Evolutionary conservation across 2,329 filamentous ascomycete genomes (phyloP).

Genomic region (Rhynchosporium graminicola): DNA sequence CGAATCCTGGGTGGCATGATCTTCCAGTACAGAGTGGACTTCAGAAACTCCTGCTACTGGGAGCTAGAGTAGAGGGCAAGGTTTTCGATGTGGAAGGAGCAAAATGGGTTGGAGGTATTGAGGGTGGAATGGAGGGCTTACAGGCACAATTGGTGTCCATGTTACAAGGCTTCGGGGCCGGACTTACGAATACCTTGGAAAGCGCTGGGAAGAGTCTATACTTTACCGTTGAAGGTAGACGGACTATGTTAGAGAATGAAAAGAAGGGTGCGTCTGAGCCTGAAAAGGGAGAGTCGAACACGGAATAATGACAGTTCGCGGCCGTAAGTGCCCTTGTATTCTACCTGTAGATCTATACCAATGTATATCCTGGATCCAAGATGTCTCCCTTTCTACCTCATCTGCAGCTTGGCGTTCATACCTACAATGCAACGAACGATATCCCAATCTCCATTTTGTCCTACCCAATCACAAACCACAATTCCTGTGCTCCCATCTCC

Average conservation of each 20-base stretch:
- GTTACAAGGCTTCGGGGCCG: slow-evolving; percentile 77
- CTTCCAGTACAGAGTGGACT: slow-evolving; percentile 75
- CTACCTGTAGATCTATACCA: slow-evolving; percentile 31
- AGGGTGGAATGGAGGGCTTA: slow-evolving; percentile 78
- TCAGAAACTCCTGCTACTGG: slow-evolving; percentile 83
- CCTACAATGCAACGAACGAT: slow-evolving; percentile 82
- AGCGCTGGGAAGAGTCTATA: slow-evolving; percentile 80
- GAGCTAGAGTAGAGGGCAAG: slow-evolving; percentile 80
- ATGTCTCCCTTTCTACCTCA: slow-evolving; percentile 37
- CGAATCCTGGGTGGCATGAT: slow-evolving; percentile 81
- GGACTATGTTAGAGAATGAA: slow-evolving; percentile 78
- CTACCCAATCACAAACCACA: slow-evolving; percentile 93
- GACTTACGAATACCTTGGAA: slow-evolving; percentile 77
- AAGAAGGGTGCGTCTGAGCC: slow-evolving; percentile 32
- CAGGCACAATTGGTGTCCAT: slow-evolving; percentile 78
- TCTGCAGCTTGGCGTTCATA: slow-evolving; percentile 75
- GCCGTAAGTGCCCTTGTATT: slow-evolving; percentile 31
- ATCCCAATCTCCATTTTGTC: slow-evolving; percentile 85
- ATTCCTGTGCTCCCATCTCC: slow-evolving; percentile 81
- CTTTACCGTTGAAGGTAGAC: slow-evolving; percentile 82
- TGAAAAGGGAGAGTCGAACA: slow-evolving; percentile 28
- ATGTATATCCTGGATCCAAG: background rate
- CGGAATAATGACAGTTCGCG: slow-evolving; percentile 20
- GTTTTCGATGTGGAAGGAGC: slow-evolving; percentile 45
- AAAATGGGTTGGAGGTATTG: slow-evolving; percentile 73